These are phyloP conservation scores for Tricholoma sp. DNA, from an alignment of 768 basidiomycete species.

Conservation along the genomic window DNA sequence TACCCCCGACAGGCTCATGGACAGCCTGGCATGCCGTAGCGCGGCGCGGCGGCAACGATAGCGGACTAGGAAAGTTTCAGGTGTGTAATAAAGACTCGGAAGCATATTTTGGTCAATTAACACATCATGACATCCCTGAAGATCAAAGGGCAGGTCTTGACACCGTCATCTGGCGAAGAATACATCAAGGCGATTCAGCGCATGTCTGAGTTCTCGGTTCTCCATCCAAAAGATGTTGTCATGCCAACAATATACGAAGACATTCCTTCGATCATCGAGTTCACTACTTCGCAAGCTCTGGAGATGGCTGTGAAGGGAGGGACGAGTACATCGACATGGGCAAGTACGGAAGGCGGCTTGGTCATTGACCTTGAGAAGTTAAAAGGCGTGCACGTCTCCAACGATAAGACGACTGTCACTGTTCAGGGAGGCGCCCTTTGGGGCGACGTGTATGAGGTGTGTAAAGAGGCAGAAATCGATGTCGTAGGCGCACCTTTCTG, in stretches of 20 bases:
- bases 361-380: constrained; percentile 13
- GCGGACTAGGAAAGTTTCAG: background rate
- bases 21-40: too few relatives aligned
- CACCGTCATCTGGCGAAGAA: background rate
- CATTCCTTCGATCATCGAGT: constrained; percentile 4
- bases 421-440: constrained; percentile 13
- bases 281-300: constrained; percentile 8
- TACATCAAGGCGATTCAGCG: background rate
- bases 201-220: background rate
- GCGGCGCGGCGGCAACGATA: too few relatives aligned
- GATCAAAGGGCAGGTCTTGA: background rate
- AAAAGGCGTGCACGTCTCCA: constrained; percentile 4
- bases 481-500: constrained; percentile 12
- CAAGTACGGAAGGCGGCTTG: constrained; percentile 13
- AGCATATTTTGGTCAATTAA: background rate
- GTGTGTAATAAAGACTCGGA: background rate
- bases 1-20: too few relatives aligned
- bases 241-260: constrained; percentile 1
- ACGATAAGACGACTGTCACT: constrained; percentile 8
- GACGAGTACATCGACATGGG: background rate
- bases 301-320: constrained; percentile 16
- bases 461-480: constrained; percentile 5
- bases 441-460: constrained; percentile 13
- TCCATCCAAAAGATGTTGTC: constrained; percentile 3
- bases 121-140: background rate